Conservation (phyloP, 2,329 filamentous ascomycete species). For the Fusarium acutatum region DNA sequence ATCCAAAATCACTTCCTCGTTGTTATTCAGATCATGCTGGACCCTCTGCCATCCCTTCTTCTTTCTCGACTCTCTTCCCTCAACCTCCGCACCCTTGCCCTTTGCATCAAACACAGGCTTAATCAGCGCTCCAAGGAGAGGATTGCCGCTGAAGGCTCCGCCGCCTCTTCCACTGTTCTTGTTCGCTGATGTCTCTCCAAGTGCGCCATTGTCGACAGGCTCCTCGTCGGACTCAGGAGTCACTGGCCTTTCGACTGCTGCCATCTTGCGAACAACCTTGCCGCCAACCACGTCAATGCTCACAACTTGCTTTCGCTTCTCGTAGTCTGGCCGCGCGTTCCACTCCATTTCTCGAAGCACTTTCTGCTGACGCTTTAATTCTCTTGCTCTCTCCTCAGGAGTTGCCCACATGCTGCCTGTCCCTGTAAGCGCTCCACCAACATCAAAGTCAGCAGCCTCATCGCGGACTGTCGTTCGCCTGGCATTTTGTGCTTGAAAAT, state of each 20-base stretch:
- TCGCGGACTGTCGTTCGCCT: conserved; percentile 85
- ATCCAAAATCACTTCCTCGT: conserved; percentile 67
- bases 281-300: conserved; percentile 84
- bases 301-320: conserved; percentile 85
- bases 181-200: conserved; percentile 49
- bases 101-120: conserved; percentile 67
- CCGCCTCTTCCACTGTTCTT: conserved; percentile 46
- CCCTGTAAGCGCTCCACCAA: conserved; percentile 55
- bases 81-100: conserved; percentile 56
- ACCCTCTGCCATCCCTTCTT: conserved; percentile 65
- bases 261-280: conserved; percentile 78
- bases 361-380: conserved; percentile 87
- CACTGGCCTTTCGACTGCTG: conserved; percentile 65
- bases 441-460: conserved; percentile 75
- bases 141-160: conserved; percentile 74
- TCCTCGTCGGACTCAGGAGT: conserved; percentile 59
- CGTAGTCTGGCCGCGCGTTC: conserved; percentile 84
- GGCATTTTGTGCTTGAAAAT: conserved; percentile 87
- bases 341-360: conserved; percentile 86
- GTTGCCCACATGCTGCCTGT: conserved; percentile 77
- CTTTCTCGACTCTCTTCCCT: conserved; percentile 53
- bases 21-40: conserved; percentile 67
- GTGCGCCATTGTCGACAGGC: conserved; percentile 42
- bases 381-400: conserved; percentile 81
- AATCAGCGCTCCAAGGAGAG: conserved; percentile 71